These are phyloP conservation scores for Kernera saxatilis DNA, from an alignment of 345 rosid genomes.

Conservation along the genomic window DNA sequence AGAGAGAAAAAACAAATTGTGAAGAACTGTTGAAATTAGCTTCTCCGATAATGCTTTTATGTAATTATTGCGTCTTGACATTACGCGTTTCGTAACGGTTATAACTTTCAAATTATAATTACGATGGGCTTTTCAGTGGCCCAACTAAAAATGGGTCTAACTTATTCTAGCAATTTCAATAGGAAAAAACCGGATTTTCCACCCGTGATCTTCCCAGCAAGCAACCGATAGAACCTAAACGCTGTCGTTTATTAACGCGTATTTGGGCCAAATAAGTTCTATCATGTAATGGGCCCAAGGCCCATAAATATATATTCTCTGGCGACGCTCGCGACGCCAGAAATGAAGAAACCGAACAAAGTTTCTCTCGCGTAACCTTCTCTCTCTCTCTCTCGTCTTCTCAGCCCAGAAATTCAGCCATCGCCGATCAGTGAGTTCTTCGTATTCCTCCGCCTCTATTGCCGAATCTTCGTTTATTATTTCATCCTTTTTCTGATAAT, in stretches of 20 bases:
- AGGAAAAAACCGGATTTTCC: too few species aligned
- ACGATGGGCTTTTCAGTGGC: too few species aligned
- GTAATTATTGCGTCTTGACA: too few species aligned
- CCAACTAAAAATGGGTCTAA: too few species aligned
- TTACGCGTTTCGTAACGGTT: too few species aligned
- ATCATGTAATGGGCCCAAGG: background rate
- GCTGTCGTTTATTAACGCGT: background rate
- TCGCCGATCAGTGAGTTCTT: constrained; percentile 27
- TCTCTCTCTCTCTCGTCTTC: constrained; percentile 2
- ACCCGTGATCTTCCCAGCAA: too few species aligned
- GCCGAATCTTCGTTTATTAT: background rate
- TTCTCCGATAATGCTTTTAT: too few species aligned
- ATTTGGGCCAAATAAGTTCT: background rate
- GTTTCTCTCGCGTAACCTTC: constrained; percentile 3
- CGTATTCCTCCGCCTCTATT: background rate
- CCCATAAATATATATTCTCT: constrained; percentile 14
- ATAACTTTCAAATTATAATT: too few species aligned
- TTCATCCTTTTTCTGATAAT: background rate
- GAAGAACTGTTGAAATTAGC: too few species aligned
- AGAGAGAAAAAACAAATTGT: too few species aligned
- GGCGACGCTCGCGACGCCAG: constrained; percentile 7
- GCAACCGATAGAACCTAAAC: background rate
- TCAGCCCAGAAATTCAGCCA: constrained; percentile 1
- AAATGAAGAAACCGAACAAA: constrained; percentile 12
- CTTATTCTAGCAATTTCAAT: too few species aligned